Conservation (phyloP, 768 basidiomycete genomes). For the Suillus fuscotomentosus region DNA sequence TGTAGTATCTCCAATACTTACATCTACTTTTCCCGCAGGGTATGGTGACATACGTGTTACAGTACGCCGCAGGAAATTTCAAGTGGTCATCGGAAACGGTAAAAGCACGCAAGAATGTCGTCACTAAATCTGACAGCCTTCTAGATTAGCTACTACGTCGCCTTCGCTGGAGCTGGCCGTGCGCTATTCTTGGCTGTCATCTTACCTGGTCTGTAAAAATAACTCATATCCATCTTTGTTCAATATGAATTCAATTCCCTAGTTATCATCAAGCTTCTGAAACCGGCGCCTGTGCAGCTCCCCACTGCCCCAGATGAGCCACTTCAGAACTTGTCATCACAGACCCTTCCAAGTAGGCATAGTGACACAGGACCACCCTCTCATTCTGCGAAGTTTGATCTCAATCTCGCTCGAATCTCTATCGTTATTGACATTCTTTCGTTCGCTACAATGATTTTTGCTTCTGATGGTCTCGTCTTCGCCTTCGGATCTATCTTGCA, state of each 20-base stretch:
- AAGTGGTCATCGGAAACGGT: slow-evolving; percentile 69
- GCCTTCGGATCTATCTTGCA: slow-evolving; percentile 46
- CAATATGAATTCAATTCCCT: background rate
- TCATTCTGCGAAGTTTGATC: slow-evolving; percentile 60
- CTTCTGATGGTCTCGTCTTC: slow-evolving; percentile 49
- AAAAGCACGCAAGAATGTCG: slow-evolving; percentile 14
- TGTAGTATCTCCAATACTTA: background rate
- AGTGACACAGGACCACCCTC: slow-evolving; percentile 2
- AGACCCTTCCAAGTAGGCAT: slow-evolving; percentile 7
- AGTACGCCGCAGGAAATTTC: slow-evolving; percentile 62
- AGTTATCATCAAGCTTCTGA: slow-evolving; percentile 58
- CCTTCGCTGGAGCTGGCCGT: slow-evolving; percentile 48
- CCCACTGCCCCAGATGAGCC: slow-evolving; percentile 18
- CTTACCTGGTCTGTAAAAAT: slow-evolving; percentile 52
- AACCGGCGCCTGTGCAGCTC: slow-evolving; percentile 34
- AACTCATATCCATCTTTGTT: background rate
- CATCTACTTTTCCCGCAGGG: slow-evolving; percentile 39
- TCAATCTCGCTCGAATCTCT: slow-evolving; percentile 64
- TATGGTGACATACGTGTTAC: slow-evolving; percentile 55
- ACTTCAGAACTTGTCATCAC: slow-evolving; percentile 6
- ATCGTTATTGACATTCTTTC: slow-evolving; percentile 52
- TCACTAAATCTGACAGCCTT: slow-evolving; percentile 2
- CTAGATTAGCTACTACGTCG: slow-evolving; percentile 76
- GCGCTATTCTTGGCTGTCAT: slow-evolving; percentile 55
- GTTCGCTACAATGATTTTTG: slow-evolving; percentile 49